phyloP scores from a whole-genome alignment of 805 yeast species.

The Candida insectorum region DNA sequence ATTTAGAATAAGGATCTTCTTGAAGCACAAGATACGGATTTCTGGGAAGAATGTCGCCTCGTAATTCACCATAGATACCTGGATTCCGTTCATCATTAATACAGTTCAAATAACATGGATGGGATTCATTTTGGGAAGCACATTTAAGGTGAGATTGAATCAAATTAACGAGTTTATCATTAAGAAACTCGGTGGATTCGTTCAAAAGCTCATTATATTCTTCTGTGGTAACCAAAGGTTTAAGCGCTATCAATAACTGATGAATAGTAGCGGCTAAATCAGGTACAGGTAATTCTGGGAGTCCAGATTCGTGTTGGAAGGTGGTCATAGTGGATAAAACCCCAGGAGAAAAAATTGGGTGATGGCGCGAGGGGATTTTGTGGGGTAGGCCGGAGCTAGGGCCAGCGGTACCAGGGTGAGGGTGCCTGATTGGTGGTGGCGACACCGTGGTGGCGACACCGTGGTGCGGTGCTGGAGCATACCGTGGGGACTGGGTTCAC shows the following conservation, averaged over 20 bases:
- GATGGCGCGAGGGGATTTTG: too few relatives aligned
- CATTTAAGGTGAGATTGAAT: constrained; percentile 54
- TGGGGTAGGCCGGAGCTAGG: not conserved
- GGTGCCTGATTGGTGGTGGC: not conserved
- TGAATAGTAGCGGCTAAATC: constrained; percentile 44
- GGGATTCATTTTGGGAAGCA: constrained; percentile 40
- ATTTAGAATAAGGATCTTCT: constrained; percentile 63
- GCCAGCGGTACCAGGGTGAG: not conserved
- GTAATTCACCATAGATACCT: constrained; percentile 58
- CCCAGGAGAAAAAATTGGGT: too few relatives aligned
- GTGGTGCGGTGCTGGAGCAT: too few relatives aligned
- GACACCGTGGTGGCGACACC: not conserved
- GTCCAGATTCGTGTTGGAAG: constrained; percentile 35
- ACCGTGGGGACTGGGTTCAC: too few relatives aligned
- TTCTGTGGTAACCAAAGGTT: constrained; percentile 55
- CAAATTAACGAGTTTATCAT: constrained; percentile 37
- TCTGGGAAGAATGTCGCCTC: constrained; percentile 69
- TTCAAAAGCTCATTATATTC: constrained; percentile 46
- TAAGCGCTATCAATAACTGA: constrained; percentile 53
- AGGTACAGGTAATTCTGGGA: constrained; percentile 68
- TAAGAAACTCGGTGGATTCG: constrained; percentile 44
- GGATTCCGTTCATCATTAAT: constrained; percentile 49
- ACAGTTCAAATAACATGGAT: constrained; percentile 51
- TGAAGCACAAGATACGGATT: constrained; percentile 74
- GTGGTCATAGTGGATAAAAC: too few relatives aligned